Conservation (phyloP, 2,329 filamentous ascomycete genomes). For the Paradendryphiella salina region DNA sequence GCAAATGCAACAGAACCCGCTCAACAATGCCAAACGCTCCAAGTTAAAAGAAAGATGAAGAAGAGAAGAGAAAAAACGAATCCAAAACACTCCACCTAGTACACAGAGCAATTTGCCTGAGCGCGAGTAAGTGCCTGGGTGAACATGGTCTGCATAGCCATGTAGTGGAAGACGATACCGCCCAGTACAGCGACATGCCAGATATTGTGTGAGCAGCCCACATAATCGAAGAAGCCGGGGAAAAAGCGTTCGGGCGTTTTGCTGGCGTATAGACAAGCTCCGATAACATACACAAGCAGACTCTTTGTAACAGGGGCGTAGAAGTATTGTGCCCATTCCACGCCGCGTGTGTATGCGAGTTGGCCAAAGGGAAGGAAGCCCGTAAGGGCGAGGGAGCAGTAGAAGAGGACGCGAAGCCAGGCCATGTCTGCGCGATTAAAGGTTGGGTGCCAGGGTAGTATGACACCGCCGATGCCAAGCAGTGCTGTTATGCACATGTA, state of each 20-base stretch:
- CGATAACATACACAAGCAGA: slow-evolving; percentile 79
- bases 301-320: slow-evolving; percentile 88
- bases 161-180: slow-evolving; percentile 96
- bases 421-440: slow-evolving; percentile 94
- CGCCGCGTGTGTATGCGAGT: slow-evolving; percentile 74
- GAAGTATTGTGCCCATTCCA: slow-evolving; percentile 82
- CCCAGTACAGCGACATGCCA: slow-evolving; percentile 96
- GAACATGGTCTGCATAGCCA: slow-evolving; percentile 95
- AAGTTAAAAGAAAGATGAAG: background rate
- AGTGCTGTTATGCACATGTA: slow-evolving; percentile 83
- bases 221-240: slow-evolving; percentile 91
- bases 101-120: slow-evolving; percentile 41
- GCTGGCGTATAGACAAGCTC: slow-evolving; percentile 85
- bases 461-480: slow-evolving; percentile 82
- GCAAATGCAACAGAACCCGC: slow-evolving; percentile 9
- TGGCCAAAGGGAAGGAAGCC: slow-evolving; percentile 89
- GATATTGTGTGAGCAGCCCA: slow-evolving; percentile 93
- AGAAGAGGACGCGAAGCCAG: slow-evolving; percentile 90
- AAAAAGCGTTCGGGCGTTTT: slow-evolving; percentile 92
- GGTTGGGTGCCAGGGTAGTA: slow-evolving; percentile 91
- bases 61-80: background rate
- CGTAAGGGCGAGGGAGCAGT: slow-evolving; percentile 80
- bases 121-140: slow-evolving; percentile 54
- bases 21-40: slow-evolving; percentile 8
- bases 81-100: slow-evolving; percentile 12